phyloP scores from a whole-genome alignment of 495 filamentous ascomycete genomes.

The Neurospora africana region DNA sequence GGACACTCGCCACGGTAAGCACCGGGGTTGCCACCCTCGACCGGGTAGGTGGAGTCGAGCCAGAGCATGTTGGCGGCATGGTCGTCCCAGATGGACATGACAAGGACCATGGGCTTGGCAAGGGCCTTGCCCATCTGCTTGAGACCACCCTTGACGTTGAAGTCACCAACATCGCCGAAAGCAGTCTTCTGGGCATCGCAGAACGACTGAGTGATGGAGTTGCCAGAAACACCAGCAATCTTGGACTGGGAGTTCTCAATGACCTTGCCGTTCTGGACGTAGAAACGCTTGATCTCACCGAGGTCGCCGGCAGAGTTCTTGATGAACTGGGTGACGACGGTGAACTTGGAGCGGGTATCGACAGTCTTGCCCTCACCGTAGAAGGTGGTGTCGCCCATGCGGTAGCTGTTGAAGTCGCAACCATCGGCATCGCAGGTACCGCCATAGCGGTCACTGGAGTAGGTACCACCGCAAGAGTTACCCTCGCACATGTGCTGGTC shows the following conservation, averaged over 20 bases:
- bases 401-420: slow-evolving; percentile 73
- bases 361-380: slow-evolving; percentile 51
- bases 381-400: slow-evolving; percentile 51
- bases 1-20: slow-evolving; percentile 60
- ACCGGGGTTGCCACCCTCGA: slow-evolving; percentile 44
- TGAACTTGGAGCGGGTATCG: slow-evolving; percentile 57
- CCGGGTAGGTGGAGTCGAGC: slow-evolving; percentile 70
- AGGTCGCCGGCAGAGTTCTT: slow-evolving; percentile 38
- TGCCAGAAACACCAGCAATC: slow-evolving; percentile 38
- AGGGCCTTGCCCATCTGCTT: slow-evolving; percentile 46
- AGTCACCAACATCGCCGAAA: slow-evolving; percentile 52
- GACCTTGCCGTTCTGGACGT: slow-evolving; percentile 57
- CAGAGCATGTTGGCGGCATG: slow-evolving; percentile 71
- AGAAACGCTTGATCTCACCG: slow-evolving; percentile 57
- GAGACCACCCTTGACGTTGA: slow-evolving; percentile 51
- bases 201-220: slow-evolving; percentile 51
- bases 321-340: slow-evolving; percentile 66
- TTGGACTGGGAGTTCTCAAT: slow-evolving; percentile 48
- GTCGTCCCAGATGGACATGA: slow-evolving; percentile 73
- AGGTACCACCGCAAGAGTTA: slow-evolving; percentile 40
- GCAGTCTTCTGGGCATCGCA: slow-evolving; percentile 49
- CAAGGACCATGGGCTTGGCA: slow-evolving; percentile 56
- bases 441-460: slow-evolving; percentile 37
- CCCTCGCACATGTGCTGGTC: slow-evolving; percentile 46
- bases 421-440: slow-evolving; percentile 61